Evolutionary conservation across 2,329 filamentous ascomycete species (phyloP).

Genomic region (Cladophialophora carrionii): DNA sequence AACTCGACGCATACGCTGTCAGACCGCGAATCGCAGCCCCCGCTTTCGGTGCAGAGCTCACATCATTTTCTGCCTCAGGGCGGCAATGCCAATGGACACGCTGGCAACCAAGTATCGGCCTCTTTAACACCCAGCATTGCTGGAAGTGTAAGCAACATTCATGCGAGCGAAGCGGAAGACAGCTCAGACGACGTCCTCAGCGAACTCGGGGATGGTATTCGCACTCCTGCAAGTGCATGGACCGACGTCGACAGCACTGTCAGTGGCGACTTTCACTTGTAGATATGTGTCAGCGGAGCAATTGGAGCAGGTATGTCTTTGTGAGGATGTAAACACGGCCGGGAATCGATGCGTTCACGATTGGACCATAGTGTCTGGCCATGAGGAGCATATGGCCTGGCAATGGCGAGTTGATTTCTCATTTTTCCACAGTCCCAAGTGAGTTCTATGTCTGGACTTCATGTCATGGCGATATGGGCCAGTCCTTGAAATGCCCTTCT

Average conservation of each 20-base stretch:
- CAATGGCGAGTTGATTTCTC: background rate
- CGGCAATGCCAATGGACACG: background rate
- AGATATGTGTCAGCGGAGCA: slow-evolving; percentile 9
- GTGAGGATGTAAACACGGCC: background rate
- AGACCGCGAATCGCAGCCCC: slow-evolving; percentile 41
- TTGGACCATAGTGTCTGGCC: background rate
- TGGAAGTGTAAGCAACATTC: slow-evolving; percentile 33
- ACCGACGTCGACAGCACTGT: slow-evolving; percentile 43
- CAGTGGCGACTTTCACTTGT: slow-evolving; percentile 37
- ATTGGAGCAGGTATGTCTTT: background rate
- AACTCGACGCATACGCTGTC: slow-evolving; percentile 42
- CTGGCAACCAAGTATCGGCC: slow-evolving; percentile 4
- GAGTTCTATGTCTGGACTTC: background rate
- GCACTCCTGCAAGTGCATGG: slow-evolving; percentile 42
- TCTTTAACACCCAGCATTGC: slow-evolving; percentile 33
- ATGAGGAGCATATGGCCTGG: background rate
- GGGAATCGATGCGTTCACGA: background rate
- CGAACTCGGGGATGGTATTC: slow-evolving; percentile 40
- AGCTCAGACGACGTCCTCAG: slow-evolving; percentile 40
- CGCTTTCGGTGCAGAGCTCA: slow-evolving; percentile 8
- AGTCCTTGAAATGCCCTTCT: background rate
- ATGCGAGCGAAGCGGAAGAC: slow-evolving; percentile 38
- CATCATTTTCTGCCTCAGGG: slow-evolving; percentile 2
- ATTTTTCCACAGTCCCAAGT: background rate
- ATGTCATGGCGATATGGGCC: background rate